Evolutionary conservation across 1,284 basidiomycete genomes (phyloP).

Genomic region (Lentinus polychrous): DNA sequence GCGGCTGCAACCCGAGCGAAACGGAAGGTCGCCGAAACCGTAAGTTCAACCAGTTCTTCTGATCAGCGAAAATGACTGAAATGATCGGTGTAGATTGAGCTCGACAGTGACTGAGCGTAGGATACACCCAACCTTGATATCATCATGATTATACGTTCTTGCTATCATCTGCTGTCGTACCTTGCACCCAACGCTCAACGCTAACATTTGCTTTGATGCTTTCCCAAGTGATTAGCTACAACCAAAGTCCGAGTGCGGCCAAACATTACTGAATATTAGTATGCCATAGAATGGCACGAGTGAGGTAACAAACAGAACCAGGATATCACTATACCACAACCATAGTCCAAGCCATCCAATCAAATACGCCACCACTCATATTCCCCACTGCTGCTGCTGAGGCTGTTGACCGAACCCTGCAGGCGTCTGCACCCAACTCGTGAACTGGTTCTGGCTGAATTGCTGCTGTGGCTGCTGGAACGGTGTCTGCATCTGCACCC

Average conservation of each 20-base stretch:
- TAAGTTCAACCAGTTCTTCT: slow-evolving; percentile 7
- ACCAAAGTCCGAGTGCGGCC: no score
- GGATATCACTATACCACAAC: background rate
- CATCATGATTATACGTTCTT: no score
- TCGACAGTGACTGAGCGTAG: no score
- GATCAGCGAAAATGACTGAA: no score
- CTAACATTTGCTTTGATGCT: no score
- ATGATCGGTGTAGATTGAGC: no score
- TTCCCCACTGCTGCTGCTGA: slow-evolving; percentile 16
- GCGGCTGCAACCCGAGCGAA: slow-evolving; percentile 22
- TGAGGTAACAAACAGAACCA: background rate
- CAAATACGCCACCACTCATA: background rate
- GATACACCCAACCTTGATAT: no score
- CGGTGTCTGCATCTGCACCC: slow-evolving; percentile 12
- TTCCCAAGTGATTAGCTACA: no score
- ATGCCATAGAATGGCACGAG: no score
- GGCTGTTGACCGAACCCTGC: slow-evolving; percentile 10
- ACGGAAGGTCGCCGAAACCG: slow-evolving; percentile 22
- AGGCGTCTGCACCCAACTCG: slow-evolving; percentile 21
- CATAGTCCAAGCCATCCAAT: background rate
- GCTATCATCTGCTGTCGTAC: no score
- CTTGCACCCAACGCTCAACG: no score
- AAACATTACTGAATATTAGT: no score
- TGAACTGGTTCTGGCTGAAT: slow-evolving; percentile 23
- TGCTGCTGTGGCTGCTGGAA: slow-evolving; percentile 12